Evolutionary conservation across 2,329 filamentous ascomycete genomes (phyloP).

Genomic region (Venturia nashicola): DNA sequence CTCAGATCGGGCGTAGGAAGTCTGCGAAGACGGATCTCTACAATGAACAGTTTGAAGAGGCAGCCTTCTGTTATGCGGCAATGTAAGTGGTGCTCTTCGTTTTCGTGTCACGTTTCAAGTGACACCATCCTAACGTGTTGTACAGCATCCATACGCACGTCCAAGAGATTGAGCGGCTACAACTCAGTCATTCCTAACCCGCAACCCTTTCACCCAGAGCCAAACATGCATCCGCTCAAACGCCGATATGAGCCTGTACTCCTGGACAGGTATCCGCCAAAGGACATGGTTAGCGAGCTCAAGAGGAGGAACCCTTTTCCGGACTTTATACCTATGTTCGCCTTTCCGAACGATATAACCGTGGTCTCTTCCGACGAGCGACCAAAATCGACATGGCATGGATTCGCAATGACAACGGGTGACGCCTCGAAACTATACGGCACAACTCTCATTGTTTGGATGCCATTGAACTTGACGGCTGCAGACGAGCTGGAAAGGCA

Average conservation of each 20-base stretch:
- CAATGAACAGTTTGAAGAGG: slow-evolving; percentile 90
- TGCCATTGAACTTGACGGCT: slow-evolving; percentile 66
- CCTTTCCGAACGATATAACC: slow-evolving; percentile 94
- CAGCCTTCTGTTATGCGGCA: slow-evolving; percentile 65
- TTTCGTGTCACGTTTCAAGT: neutral
- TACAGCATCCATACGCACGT: slow-evolving; percentile 60
- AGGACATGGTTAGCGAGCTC: slow-evolving; percentile 66
- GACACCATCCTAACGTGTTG: slow-evolving; percentile 8
- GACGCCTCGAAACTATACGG: slow-evolving; percentile 89
- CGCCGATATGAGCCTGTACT: slow-evolving; percentile 92
- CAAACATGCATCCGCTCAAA: slow-evolving; percentile 91
- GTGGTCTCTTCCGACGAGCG: slow-evolving; percentile 92
- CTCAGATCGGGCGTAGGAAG: slow-evolving; percentile 60
- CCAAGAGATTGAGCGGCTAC: slow-evolving; percentile 87
- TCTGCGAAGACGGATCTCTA: slow-evolving; percentile 84
- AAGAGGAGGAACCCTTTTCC: slow-evolving; percentile 77
- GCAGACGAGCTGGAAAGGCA: slow-evolving; percentile 69
- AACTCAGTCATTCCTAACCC: slow-evolving; percentile 94
- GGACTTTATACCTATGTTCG: slow-evolving; percentile 98
- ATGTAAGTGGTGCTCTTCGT: slow-evolving; percentile 40
- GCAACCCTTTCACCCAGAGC: slow-evolving; percentile 77
- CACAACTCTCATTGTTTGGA: slow-evolving; percentile 86
- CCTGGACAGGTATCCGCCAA: slow-evolving; percentile 83
- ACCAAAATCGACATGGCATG: slow-evolving; percentile 95
- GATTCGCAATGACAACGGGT: slow-evolving; percentile 92